Evolutionary conservation across 495 filamentous ascomycete species (phyloP).

Genomic region (Glarea lozoyensis): DNA sequence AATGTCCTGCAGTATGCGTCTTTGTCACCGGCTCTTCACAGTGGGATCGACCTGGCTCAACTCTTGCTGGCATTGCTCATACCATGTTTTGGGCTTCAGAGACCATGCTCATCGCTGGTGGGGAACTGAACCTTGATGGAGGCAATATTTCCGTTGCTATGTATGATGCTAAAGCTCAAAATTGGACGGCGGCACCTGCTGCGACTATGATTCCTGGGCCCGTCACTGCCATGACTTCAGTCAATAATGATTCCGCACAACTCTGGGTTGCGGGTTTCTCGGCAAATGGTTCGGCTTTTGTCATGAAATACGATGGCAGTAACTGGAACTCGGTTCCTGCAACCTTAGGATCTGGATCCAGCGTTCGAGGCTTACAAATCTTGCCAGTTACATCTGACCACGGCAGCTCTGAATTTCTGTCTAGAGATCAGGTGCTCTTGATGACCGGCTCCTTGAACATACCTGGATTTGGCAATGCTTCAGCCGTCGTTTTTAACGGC

Average conservation of each 20-base stretch:
- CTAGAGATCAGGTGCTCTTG: constrained; percentile 61
- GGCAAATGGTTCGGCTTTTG: constrained; percentile 59
- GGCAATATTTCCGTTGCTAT: constrained; percentile 54
- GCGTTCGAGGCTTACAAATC: constrained; percentile 72
- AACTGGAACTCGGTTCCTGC: constrained; percentile 44
- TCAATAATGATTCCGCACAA: constrained; percentile 51
- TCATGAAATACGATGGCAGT: constrained; percentile 64
- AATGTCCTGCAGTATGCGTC: constrained; percentile 72
- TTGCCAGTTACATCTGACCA: constrained; percentile 62
- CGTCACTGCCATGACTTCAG: constrained; percentile 67
- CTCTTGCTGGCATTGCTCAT: constrained; percentile 58
- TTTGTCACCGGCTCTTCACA: constrained; percentile 57
- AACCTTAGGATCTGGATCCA: constrained; percentile 51
- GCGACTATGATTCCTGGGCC: constrained; percentile 64
- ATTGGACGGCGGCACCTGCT: constrained; percentile 58
- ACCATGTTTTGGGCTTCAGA: constrained; percentile 66
- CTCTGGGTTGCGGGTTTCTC: constrained; percentile 73
- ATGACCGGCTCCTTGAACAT: constrained; percentile 72
- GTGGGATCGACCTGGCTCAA: constrained; percentile 70
- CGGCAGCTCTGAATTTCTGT: constrained; percentile 50
- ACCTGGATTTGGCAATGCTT: constrained; percentile 69
- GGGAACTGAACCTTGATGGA: constrained; percentile 59
- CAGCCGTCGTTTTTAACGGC: constrained; percentile 83
- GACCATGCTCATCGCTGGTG: constrained; percentile 63
- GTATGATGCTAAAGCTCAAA: constrained; percentile 55